Percentiles rank a stretch among this genome's conserved stretches.
phyloP scores from a whole-genome alignment of 176 grass and related monocot genomes.

The Leersia perrieri region DNA sequence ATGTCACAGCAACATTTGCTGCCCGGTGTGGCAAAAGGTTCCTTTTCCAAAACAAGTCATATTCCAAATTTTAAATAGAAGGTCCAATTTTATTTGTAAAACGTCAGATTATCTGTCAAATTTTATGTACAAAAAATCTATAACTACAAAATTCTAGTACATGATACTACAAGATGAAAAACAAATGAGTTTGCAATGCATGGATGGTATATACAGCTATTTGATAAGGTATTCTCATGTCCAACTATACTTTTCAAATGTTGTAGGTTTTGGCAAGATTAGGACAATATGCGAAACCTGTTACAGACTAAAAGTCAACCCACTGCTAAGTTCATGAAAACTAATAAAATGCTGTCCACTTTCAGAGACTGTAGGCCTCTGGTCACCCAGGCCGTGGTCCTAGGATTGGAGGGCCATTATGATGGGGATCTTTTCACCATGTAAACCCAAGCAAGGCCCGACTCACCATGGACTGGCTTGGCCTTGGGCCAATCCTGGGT shows the following conservation, averaged over 20 bases:
- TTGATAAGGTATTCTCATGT: not conserved
- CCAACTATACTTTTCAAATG: not conserved
- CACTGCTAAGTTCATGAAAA: not conserved
- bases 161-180: not conserved
- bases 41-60: not conserved
- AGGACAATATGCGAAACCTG: not conserved
- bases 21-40: not conserved
- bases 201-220: not conserved
- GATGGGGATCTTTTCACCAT: no score
- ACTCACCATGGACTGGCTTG: no score
- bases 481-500: no score
- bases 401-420: no score
- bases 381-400: no score
- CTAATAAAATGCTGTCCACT: not conserved
- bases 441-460: no score
- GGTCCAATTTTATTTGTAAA: not conserved
- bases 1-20: not conserved
- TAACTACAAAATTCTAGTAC: not conserved
- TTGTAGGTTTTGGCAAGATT: not conserved
- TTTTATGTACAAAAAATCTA: not conserved
- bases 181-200: not conserved
- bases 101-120: not conserved
- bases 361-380: no score
- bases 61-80: not conserved
- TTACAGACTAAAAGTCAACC: not conserved